Evolutionary conservation across 257 asterid genomes (phyloP).

Genomic region (Leptodermis oblonga): DNA sequence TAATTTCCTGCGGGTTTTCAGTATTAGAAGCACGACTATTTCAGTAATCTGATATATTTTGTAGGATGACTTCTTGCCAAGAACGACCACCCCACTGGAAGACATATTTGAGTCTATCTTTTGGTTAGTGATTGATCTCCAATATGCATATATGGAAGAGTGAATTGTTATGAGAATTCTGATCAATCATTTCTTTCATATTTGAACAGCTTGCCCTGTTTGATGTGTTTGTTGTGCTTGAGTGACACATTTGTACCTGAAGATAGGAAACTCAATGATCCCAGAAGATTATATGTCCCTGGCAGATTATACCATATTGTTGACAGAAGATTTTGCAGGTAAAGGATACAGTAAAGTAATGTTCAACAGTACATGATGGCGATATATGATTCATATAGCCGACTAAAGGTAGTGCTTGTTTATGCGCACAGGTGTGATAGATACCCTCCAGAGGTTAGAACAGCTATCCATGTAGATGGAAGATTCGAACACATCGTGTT

Average conservation of each 20-base stretch:
- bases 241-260: slow-evolving; percentile 96
- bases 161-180: slow-evolving; percentile 24
- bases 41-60: no score
- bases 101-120: slow-evolving; percentile 80
- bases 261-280: slow-evolving; percentile 86
- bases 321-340: slow-evolving; percentile 91
- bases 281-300: slow-evolving; percentile 80
- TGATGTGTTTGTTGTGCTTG: slow-evolving; percentile 68
- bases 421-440: slow-evolving; percentile 66
- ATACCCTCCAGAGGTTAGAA: slow-evolving; percentile 83
- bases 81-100: slow-evolving; percentile 89
- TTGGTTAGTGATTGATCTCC: slow-evolving; percentile 43
- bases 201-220: slow-evolving; percentile 95
- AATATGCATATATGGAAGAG: slow-evolving; percentile 18
- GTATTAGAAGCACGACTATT: no score
- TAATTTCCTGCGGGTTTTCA: slow-evolving; percentile 18
- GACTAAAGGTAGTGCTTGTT: no score
- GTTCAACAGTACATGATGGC: no score
- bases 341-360: no score
- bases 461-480: slow-evolving; percentile 92
- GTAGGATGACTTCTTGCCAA: slow-evolving; percentile 91
- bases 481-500: slow-evolving; percentile 89
- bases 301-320: slow-evolving; percentile 92
- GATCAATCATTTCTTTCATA: slow-evolving; percentile 44
- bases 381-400: no score